Evolutionary conservation across 2,329 filamentous ascomycete genomes (phyloP), one percentile per base, ranked within the genome.

Genomic region (Xylariaceae sp.): DNA sequence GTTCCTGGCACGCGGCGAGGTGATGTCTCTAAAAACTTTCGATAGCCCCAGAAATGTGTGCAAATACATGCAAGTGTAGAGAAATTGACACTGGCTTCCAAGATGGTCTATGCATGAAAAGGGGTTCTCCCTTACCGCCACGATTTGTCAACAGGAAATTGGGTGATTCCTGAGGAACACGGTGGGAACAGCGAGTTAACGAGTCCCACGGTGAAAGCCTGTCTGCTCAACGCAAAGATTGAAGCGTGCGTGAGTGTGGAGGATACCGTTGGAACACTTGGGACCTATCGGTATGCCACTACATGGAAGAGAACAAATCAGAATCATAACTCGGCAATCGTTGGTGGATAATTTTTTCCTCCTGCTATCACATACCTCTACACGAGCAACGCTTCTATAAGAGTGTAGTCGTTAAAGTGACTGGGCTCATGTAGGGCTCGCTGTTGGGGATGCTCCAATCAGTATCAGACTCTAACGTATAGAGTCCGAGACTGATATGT

Each of bases 151-250:
- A 72, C 72, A 70, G 71, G 70, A 75, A 72, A 75, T 77, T 75
- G 76, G 72, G 75, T 70, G 77, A 75, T 77, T 76, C 74, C 76
- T 75, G 71, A 75, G 69, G 33, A 58, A 58, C 71, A 68, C 69
- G 68, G 76, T 77, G 77, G 81, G 78, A 84, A 78, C 76, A 79
- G 82, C 81, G 82, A 84, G 80, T 75, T 80, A 84, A 84, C 81
- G 81, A 83, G 80, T 84, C 81, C 82, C 78, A 81, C 78, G 68
- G 67, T 69, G 71, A 70, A 74, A 73, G 57, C 57, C 57, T 64
- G 49, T 70, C 58, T 72, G 70, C 72, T 75, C 70, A 64, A 68
- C 70, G 62, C 62, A 64, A 64, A 75, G 70, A 50, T 63, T 68
- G 69, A 72, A 75, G 72, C 74, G 73, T 73, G 71, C 75, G 74